These are phyloP conservation scores for Amanita molliuscula DNA, from an alignment of 768 basidiomycete genomes.

Conservation along the genomic window DNA sequence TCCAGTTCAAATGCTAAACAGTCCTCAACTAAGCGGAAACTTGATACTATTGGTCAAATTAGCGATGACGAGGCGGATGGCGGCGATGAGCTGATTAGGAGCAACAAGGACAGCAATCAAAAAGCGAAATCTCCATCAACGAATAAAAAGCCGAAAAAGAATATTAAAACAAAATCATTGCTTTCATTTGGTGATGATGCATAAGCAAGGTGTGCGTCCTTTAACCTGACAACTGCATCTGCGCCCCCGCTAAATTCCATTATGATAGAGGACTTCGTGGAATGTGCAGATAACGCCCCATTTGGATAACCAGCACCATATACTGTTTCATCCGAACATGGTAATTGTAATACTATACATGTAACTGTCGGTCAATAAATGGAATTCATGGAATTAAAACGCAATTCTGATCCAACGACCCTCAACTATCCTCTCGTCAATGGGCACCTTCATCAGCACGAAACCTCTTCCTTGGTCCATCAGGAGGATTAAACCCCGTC, in stretches of 20 bases:
- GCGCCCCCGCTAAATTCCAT: neutral
- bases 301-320: neutral
- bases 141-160: conserved; percentile 12
- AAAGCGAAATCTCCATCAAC: conserved; percentile 4
- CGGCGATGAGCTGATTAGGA: conserved; percentile 15
- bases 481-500: conserved; percentile 21
- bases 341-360: conserved; percentile 4
- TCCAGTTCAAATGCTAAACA: conserved; percentile 19
- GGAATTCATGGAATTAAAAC: neutral
- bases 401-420: neutral
- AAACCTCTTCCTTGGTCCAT: conserved; percentile 45
- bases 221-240: neutral
- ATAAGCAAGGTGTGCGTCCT: conserved; percentile 9
- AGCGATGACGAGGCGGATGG: conserved; percentile 19
- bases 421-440: neutral
- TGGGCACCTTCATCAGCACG: conserved; percentile 37
- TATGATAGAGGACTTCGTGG: neutral
- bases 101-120: conserved; percentile 37
- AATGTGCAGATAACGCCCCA: neutral
- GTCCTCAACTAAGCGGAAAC: conserved; percentile 28
- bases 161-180: conserved; percentile 24
- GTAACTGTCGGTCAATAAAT: neutral
- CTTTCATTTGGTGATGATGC: conserved; percentile 55
- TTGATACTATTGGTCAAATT: conserved; percentile 19
- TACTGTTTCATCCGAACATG: neutral